Percentiles rank a stretch among this genome's conserved stretches.
Evolutionary conservation across 1,284 basidiomycete species (phyloP).

Genomic region (Athelia sp.): DNA sequence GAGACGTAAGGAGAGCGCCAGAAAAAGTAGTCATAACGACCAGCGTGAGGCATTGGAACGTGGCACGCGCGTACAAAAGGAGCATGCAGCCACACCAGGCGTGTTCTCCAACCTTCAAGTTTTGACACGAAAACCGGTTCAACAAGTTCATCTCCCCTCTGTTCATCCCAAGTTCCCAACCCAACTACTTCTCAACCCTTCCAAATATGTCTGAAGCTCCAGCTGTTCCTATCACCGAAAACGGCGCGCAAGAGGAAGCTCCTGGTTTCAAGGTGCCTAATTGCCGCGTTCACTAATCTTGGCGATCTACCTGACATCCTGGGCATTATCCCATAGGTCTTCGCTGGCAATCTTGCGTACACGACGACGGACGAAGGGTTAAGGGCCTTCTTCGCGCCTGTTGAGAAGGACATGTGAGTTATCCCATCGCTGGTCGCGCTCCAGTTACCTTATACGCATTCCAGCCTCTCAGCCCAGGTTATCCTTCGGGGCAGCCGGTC

Average conservation of each 20-base stretch:
- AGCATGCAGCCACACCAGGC: slow-evolving; percentile 16
- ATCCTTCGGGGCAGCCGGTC: slow-evolving; percentile 78
- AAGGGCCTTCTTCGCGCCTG: slow-evolving; percentile 82
- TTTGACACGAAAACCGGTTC: slow-evolving; percentile 77
- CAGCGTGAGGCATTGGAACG: neutral
- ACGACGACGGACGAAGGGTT: slow-evolving; percentile 86
- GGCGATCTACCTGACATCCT: slow-evolving; percentile 13
- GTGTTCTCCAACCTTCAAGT: slow-evolving; percentile 72
- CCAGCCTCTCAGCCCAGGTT: slow-evolving; percentile 71
- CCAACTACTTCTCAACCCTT: slow-evolving; percentile 47
- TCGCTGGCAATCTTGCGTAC: slow-evolving; percentile 86
- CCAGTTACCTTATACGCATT: slow-evolving; percentile 13
- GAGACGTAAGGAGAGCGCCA: too few species aligned
- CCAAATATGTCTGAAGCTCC: slow-evolving; percentile 79
- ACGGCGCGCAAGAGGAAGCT: slow-evolving; percentile 74
- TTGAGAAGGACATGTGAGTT: slow-evolving; percentile 76
- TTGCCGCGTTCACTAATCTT: slow-evolving; percentile 5
- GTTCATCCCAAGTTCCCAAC: slow-evolving; percentile 46
- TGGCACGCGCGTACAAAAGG: neutral
- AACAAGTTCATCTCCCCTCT: slow-evolving; percentile 47
- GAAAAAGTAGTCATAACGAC: neutral
- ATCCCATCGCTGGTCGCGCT: slow-evolving; percentile 25
- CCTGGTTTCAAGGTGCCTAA: slow-evolving; percentile 66
- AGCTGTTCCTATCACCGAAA: slow-evolving; percentile 71
- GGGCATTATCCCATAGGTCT: slow-evolving; percentile 49